These are phyloP conservation scores for Mycena belliarum DNA, from an alignment of 768 basidiomycete genomes.

Conservation along the genomic window DNA sequence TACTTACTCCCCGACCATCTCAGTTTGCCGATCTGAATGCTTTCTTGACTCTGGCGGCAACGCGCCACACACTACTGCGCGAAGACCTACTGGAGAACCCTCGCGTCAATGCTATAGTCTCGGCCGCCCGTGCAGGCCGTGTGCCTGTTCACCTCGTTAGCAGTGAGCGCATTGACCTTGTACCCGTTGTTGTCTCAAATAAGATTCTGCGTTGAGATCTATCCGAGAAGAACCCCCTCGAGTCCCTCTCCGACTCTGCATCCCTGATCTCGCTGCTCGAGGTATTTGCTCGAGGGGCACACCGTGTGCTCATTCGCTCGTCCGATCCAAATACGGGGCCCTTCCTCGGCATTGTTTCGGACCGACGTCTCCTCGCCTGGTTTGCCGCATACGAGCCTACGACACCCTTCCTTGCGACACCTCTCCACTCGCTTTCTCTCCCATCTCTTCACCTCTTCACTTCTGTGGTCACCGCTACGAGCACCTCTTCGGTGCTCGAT, in stretches of 20 bases:
- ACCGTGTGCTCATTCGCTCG: constrained; percentile 66
- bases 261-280: constrained; percentile 62
- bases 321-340: constrained; percentile 38
- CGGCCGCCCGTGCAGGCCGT: constrained; percentile 70
- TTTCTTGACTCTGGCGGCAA: constrained; percentile 83
- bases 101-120: constrained; percentile 67
- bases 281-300: constrained; percentile 69
- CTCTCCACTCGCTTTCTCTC: constrained; percentile 56
- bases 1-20: background rate
- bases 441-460: constrained; percentile 66
- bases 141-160: constrained; percentile 78
- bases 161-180: constrained; percentile 48
- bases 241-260: constrained; percentile 62
- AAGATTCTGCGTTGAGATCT: constrained; percentile 52
- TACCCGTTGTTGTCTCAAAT: background rate
- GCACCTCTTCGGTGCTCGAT: constrained; percentile 66
- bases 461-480: constrained; percentile 63
- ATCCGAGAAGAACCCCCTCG: constrained; percentile 82
- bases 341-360: constrained; percentile 75
- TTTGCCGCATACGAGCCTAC: constrained; percentile 56
- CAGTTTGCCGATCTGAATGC: constrained; percentile 87
- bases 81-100: constrained; percentile 62
- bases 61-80: constrained; percentile 63
- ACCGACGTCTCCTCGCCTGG: constrained; percentile 70
- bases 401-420: constrained; percentile 47